Percentiles rank a stretch among this genome's conserved stretches.
Evolutionary conservation across 345 rosid species (phyloP).

Genomic region (Ceriops tagal): DNA sequence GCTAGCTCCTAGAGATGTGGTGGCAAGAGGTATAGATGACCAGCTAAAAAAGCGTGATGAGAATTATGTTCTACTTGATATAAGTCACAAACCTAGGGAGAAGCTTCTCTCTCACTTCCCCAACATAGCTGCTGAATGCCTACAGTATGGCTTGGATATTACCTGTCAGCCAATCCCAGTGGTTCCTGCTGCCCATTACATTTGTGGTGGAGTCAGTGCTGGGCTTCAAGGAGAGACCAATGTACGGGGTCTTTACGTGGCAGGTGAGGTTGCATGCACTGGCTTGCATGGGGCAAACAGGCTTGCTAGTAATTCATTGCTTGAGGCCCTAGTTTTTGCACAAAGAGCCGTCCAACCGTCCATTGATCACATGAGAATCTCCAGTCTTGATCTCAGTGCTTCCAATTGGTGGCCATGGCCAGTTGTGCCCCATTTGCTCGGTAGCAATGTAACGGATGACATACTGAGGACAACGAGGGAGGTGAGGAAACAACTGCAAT

Average conservation of each 20-base stretch:
- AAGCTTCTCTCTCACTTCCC: conserved; percentile 91
- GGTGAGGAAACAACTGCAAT: conserved; percentile 78
- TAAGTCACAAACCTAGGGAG: conserved; percentile 79
- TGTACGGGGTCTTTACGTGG: conserved; percentile 81
- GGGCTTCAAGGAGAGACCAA: conserved; percentile 92
- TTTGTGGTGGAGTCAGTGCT: conserved; percentile 96
- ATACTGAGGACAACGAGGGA: conserved; percentile 47
- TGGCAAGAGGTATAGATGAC: conserved; percentile 93
- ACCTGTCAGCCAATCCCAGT: conserved; percentile 76
- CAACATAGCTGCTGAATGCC: conserved; percentile 86
- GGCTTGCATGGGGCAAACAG: conserved; percentile 97
- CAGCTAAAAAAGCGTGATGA: conserved; percentile 76
- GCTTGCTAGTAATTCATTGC: conserved; percentile 92
- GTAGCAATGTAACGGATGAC: conserved; percentile 35
- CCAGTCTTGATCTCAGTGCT: conserved; percentile 42
- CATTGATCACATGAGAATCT: conserved; percentile 58
- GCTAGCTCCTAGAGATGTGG: conserved; percentile 97
- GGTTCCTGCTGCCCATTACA: conserved; percentile 97
- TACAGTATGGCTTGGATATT: conserved; percentile 69
- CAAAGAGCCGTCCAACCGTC: conserved; percentile 87
- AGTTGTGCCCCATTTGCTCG: conserved; percentile 50
- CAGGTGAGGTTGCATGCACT: conserved; percentile 97
- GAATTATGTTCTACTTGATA: conserved; percentile 80
- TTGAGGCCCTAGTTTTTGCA: conserved; percentile 95
- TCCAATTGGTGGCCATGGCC: conserved; percentile 66